Percentiles rank a stretch among this genome's conserved stretches.
phyloP scores from a whole-genome alignment of 2,329 filamentous ascomycete species.

The Hypoxylon sp. region DNA sequence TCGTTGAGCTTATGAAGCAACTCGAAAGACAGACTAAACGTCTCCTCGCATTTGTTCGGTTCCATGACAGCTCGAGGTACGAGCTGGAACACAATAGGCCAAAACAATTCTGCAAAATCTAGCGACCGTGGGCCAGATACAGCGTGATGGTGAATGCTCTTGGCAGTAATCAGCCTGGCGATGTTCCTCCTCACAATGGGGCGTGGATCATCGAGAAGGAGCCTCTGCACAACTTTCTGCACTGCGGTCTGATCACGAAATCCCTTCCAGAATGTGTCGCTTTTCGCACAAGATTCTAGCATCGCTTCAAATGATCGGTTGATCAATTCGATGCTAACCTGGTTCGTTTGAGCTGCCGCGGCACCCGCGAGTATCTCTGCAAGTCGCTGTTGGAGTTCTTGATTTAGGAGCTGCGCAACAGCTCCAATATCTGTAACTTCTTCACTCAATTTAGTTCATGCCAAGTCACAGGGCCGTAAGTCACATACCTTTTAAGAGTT shows the following conservation, averaged over 20 bases:
- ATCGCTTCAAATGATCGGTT: slow-evolving; percentile 58
- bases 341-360: slow-evolving; percentile 44
- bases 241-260: slow-evolving; percentile 54
- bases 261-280: slow-evolving; percentile 58
- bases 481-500: slow-evolving; percentile 68
- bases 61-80: slow-evolving; percentile 55
- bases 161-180: slow-evolving; percentile 53
- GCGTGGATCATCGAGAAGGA: slow-evolving; percentile 59
- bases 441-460: slow-evolving; percentile 43
- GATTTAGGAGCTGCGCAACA: slow-evolving; percentile 46
- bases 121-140: slow-evolving; percentile 52
- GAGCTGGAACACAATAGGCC: slow-evolving; percentile 60
- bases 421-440: slow-evolving; percentile 48
- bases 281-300: slow-evolving; percentile 59
- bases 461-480: neutral
- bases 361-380: slow-evolving; percentile 46
- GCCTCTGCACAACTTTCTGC: slow-evolving; percentile 52
- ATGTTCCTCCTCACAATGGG: slow-evolving; percentile 57
- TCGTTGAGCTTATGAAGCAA: slow-evolving; percentile 52
- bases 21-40: slow-evolving; percentile 52
- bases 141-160: slow-evolving; percentile 43
- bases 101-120: slow-evolving; percentile 64
- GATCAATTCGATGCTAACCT: slow-evolving; percentile 54
- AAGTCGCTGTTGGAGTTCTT: slow-evolving; percentile 47
- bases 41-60: slow-evolving; percentile 60